A percentile compares a stretch with the other conserved stretches of the same genome.
These are phyloP conservation scores for Aspergillus leporis DNA, from an alignment of 495 filamentous ascomycete species.

Conservation along the genomic window DNA sequence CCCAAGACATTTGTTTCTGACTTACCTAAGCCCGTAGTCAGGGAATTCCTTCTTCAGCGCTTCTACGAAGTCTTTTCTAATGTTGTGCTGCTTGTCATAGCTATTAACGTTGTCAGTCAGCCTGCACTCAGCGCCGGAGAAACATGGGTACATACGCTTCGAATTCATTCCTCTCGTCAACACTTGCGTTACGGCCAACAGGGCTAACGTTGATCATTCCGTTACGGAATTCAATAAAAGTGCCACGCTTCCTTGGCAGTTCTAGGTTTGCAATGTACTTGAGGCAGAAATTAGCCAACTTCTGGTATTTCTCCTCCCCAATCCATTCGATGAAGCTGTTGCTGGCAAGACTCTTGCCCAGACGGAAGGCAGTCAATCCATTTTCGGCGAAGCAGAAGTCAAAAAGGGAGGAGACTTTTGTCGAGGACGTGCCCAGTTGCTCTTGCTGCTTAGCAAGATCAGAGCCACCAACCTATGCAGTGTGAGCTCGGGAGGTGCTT, in stretches of 20 bases:
- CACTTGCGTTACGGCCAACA: conserved; percentile 84
- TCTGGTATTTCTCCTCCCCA: conserved; percentile 90
- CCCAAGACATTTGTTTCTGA: conserved; percentile 14
- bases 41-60: conserved; percentile 77
- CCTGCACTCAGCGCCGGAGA: background rate
- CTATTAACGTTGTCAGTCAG: conserved; percentile 26
- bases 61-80: conserved; percentile 71
- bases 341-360: conserved; percentile 69
- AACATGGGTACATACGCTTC: conserved; percentile 44
- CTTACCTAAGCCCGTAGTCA: conserved; percentile 81
- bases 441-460: conserved; percentile 94
- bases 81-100: conserved; percentile 73
- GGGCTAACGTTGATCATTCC: conserved; percentile 97
- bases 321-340: conserved; percentile 89
- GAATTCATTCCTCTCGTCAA: conserved; percentile 77
- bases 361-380: conserved; percentile 84
- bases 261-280: conserved; percentile 89
- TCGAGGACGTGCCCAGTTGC: conserved; percentile 69
- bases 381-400: conserved; percentile 98
- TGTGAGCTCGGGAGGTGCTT: conserved; percentile 14
- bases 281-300: conserved; percentile 80
- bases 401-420: conserved; percentile 77
- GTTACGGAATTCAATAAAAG: conserved; percentile 93
- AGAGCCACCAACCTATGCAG: conserved; percentile 65
- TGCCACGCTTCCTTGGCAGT: conserved; percentile 84